Conservation (phyloP, 331 rosid species). For the Acacia concinna region DNA sequence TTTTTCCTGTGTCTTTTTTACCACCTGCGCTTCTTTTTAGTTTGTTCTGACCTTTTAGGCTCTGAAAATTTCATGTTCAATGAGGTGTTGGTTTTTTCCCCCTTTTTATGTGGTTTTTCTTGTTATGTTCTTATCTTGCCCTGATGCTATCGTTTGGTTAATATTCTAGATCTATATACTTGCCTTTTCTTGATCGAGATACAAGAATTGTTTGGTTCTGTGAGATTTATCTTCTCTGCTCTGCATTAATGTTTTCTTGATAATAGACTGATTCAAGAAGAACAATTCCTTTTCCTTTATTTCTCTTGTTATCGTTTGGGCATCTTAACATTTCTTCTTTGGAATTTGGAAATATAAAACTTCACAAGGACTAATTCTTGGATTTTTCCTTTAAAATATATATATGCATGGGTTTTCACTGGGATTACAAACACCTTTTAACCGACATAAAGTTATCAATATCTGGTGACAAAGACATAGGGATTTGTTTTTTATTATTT, state of each 20-base stretch:
- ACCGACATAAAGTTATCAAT: not conserved
- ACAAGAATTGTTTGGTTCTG: not conserved
- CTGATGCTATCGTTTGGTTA: not conserved
- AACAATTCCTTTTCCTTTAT: too few relatives aligned
- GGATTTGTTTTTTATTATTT: not conserved
- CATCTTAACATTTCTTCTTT: not conserved
- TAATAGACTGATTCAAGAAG: too few relatives aligned
- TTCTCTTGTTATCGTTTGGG: too few relatives aligned
- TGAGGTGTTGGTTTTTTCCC: not conserved
- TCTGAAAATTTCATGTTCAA: not conserved
- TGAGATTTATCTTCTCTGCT: not conserved
- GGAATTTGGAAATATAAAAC: not conserved
- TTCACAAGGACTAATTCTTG: not conserved
- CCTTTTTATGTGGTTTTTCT: constrained; percentile 14
- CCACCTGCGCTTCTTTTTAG: not conserved
- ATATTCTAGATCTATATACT: constrained; percentile 32
- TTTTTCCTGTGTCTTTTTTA: not conserved
- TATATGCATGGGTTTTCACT: not conserved
- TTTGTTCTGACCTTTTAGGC: not conserved
- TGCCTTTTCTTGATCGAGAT: not conserved
- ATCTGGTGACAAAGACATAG: not conserved
- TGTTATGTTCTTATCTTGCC: not conserved
- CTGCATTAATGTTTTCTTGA: not conserved
- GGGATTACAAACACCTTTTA: not conserved
- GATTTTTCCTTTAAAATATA: not conserved